Conservation (phyloP, 2,329 filamentous ascomycete species). For the Sporothrix protearum region DNA sequence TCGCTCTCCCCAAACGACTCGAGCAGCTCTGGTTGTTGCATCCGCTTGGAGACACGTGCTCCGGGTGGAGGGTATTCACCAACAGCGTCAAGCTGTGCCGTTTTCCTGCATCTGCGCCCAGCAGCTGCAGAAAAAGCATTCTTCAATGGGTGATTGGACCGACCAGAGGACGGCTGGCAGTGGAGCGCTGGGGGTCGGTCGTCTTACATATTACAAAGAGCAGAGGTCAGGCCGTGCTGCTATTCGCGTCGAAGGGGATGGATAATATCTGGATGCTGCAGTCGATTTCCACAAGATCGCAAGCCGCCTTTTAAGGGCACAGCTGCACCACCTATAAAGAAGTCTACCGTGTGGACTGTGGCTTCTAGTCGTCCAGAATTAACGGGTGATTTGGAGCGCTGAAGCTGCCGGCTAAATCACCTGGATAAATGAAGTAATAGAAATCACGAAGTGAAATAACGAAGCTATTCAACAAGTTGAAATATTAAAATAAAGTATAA, state of each 20-base stretch:
- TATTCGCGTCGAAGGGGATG: neutral
- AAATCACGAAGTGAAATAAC: too few relatives aligned
- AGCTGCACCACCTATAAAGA: neutral
- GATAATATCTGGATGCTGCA: neutral
- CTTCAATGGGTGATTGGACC: neutral
- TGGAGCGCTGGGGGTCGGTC: neutral
- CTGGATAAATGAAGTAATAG: too few relatives aligned
- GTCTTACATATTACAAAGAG: neutral
- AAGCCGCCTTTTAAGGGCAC: neutral
- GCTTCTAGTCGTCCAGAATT: too few relatives aligned
- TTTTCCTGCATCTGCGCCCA: neutral
- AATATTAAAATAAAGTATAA: too few relatives aligned
- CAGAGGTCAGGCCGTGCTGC: neutral
- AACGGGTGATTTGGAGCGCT: too few relatives aligned
- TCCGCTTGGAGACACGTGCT: neutral
- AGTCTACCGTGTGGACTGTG: neutral
- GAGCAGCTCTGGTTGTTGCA: neutral
- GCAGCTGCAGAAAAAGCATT: neutral
- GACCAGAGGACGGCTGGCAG: neutral
- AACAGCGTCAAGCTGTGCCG: neutral
- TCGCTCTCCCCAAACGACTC: neutral
- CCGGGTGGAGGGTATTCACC: neutral
- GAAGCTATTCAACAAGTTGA: too few relatives aligned
- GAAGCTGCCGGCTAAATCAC: too few relatives aligned
- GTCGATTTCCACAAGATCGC: neutral